Evolutionary conservation across 2,329 filamentous ascomycete genomes (phyloP).

Genomic region (Dactylellina haptotyla): DNA sequence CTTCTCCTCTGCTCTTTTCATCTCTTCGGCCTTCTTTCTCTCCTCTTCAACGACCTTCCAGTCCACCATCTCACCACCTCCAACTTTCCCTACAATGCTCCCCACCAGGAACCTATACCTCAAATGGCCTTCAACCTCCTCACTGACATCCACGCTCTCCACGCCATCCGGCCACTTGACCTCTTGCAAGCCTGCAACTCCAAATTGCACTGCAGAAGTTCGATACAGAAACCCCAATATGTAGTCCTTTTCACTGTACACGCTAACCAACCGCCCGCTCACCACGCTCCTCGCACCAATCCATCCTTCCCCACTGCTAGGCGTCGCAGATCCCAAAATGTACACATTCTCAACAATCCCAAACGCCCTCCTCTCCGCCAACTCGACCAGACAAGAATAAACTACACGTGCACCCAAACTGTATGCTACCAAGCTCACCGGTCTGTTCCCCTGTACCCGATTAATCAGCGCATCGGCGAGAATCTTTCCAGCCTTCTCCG

Average conservation of each 20-base stretch:
- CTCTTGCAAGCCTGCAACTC: slow-evolving; percentile 82
- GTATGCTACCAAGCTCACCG: slow-evolving; percentile 82
- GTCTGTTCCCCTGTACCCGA: slow-evolving; percentile 81
- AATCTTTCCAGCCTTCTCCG: slow-evolving; percentile 81
- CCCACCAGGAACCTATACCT: slow-evolving; percentile 76
- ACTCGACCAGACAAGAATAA: slow-evolving; percentile 78
- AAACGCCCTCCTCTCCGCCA: slow-evolving; percentile 82
- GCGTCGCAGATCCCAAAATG: slow-evolving; percentile 81
- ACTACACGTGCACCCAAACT: slow-evolving; percentile 84
- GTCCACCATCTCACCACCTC: slow-evolving; percentile 73
- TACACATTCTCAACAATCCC: slow-evolving; percentile 85
- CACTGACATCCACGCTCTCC: slow-evolving; percentile 75
- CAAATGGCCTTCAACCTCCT: slow-evolving; percentile 74
- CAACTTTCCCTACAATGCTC: slow-evolving; percentile 72
- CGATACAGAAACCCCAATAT: slow-evolving; percentile 89
- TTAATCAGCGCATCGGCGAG: slow-evolving; percentile 85
- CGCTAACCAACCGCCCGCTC: slow-evolving; percentile 83
- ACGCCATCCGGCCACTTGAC: slow-evolving; percentile 73
- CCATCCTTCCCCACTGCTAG: slow-evolving; percentile 77
- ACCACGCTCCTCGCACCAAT: slow-evolving; percentile 79
- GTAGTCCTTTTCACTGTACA: slow-evolving; percentile 86
- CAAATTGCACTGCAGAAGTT: slow-evolving; percentile 81
- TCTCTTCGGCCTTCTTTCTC: slow-evolving; percentile 42
- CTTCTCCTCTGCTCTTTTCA: slow-evolving; percentile 48
- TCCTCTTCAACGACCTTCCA: slow-evolving; percentile 62